A percentile compares a stretch with the other conserved stretches of the same genome.
These are phyloP conservation scores for Pleochaeta shiraiana DNA, from an alignment of 2,329 filamentous ascomycete species.

Conservation along the genomic window DNA sequence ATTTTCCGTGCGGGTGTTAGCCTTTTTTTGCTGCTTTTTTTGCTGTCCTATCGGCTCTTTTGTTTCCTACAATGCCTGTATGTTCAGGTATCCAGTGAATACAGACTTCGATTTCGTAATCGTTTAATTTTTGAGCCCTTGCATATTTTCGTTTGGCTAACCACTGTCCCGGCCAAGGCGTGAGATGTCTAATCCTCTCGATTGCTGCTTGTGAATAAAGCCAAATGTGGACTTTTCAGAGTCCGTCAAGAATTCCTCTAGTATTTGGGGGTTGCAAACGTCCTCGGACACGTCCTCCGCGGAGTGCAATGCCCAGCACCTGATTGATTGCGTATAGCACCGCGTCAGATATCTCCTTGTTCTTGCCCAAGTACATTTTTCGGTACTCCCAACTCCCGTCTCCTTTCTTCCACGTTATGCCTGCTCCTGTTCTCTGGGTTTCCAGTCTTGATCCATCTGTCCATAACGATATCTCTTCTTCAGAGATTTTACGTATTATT, in stretches of 20 bases:
- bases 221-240: not conserved
- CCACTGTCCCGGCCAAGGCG: not conserved
- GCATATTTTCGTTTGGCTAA: not conserved
- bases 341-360: not conserved
- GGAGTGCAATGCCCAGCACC: not conserved
- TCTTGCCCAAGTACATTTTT: not conserved
- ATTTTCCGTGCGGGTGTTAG: not conserved
- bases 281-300: not conserved
- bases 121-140: not conserved
- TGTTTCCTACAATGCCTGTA: not conserved
- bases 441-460: not conserved
- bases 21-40: not conserved
- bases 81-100: not conserved
- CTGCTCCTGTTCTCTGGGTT: not conserved
- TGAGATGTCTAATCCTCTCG: not conserved
- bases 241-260: not conserved
- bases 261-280: not conserved
- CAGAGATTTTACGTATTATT: not conserved
- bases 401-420: not conserved
- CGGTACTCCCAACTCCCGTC: not conserved
- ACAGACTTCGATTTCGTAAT: not conserved
- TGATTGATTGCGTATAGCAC: constrained; percentile 1
- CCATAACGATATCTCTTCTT: not conserved
- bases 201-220: not conserved
- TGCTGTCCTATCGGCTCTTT: not conserved